phyloP scores from a whole-genome alignment of 2,329 filamentous ascomycete genomes.

The Sclerotinia subarctica region DNA sequence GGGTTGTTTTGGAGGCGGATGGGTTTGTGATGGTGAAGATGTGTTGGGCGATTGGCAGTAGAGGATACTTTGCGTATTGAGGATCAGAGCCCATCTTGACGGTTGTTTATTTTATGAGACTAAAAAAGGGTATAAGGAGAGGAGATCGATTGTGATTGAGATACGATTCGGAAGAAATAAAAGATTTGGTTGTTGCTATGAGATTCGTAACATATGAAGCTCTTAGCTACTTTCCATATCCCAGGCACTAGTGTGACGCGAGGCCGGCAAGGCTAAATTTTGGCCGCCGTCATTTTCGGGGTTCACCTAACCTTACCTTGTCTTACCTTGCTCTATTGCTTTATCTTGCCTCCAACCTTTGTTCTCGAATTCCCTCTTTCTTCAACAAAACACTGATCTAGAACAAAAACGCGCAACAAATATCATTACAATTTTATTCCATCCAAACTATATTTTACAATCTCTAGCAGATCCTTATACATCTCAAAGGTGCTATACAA shows the following conservation, averaged over 20 bases:
- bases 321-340: background rate
- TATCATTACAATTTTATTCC: background rate
- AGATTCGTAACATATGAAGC: conserved; percentile 27
- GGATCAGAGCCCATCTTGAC: conserved; percentile 71
- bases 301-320: background rate
- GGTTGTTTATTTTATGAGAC: background rate
- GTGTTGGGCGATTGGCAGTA: conserved; percentile 77
- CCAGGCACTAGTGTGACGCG: conserved; percentile 37
- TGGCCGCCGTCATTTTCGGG: conserved; percentile 12
- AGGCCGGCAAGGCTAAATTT: conserved; percentile 23
- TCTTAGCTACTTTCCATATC: conserved; percentile 19
- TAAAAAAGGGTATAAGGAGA: background rate
- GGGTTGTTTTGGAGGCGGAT: conserved; percentile 61
- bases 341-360: conserved; percentile 12
- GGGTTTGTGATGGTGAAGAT: conserved; percentile 85
- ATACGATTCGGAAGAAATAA: conserved; percentile 3
- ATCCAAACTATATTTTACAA: background rate
- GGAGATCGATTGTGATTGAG: background rate
- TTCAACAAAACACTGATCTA: background rate
- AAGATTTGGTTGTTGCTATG: conserved; percentile 21
- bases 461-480: background rate
- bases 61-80: conserved; percentile 80
- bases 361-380: conserved; percentile 2
- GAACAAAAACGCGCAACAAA: background rate
- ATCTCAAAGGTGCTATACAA: conserved; percentile 16